phyloP scores from a whole-genome alignment of 1,139 yeast species.

The Scheffersomyces segobiensis region DNA sequence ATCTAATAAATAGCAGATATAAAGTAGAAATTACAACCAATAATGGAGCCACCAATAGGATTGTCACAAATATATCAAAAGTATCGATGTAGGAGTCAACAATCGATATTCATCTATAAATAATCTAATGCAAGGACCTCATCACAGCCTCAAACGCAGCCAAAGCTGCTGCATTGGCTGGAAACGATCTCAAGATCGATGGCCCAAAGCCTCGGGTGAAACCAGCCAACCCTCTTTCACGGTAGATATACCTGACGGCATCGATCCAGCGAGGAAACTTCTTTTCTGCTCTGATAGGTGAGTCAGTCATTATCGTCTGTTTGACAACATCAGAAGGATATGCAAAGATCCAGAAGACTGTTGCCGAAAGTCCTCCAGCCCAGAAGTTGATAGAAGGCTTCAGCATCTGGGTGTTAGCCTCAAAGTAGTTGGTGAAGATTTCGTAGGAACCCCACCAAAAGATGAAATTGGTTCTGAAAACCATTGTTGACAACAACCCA shows the following conservation, averaged over 20 bases:
- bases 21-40: neutral
- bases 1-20: neutral
- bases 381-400: slow-evolving; percentile 78
- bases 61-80: neutral
- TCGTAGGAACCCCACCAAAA: slow-evolving; percentile 97
- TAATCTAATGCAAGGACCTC: slow-evolving; percentile 52
- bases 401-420: slow-evolving; percentile 60
- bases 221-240: slow-evolving; percentile 60
- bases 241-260: slow-evolving; percentile 70
- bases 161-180: slow-evolving; percentile 91
- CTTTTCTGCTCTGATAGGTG: slow-evolving; percentile 60
- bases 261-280: slow-evolving; percentile 69
- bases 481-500: slow-evolving; percentile 82
- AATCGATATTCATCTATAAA: slow-evolving; percentile 1
- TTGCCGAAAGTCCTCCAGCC: slow-evolving; percentile 87
- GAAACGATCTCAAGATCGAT: slow-evolving; percentile 72
- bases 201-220: slow-evolving; percentile 81
- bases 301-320: slow-evolving; percentile 83
- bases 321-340: slow-evolving; percentile 90
- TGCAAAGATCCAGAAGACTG: slow-evolving; percentile 87
- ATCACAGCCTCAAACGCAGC: slow-evolving; percentile 87
- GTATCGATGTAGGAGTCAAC: slow-evolving; percentile 2
- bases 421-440: slow-evolving; percentile 68
- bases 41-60: neutral
- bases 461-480: slow-evolving; percentile 81